These are phyloP conservation scores for Abelmoschus esculentus DNA, from an alignment of 345 rosid species.

Conservation along the genomic window DNA sequence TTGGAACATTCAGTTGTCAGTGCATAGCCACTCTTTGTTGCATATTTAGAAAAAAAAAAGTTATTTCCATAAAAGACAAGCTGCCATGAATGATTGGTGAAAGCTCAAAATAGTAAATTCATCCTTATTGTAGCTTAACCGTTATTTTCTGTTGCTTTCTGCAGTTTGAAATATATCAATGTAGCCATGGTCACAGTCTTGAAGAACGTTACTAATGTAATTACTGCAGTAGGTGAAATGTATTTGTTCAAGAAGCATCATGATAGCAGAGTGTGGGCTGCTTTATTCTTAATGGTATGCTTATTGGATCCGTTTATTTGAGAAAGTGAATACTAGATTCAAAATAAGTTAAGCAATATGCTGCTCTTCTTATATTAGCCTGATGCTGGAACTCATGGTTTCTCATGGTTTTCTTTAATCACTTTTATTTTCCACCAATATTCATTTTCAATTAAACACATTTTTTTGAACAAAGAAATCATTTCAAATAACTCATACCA, in stretches of 20 bases:
- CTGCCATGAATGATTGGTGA: background rate
- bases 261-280: conserved; percentile 90
- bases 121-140: background rate
- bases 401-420: background rate
- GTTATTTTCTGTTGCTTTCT: conserved; percentile 13
- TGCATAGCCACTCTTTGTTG: background rate
- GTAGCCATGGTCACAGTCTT: conserved; percentile 99
- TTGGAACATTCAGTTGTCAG: background rate
- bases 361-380: background rate
- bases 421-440: background rate
- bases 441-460: background rate
- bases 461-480: background rate
- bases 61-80: background rate
- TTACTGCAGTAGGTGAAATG: conserved; percentile 97
- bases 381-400: background rate
- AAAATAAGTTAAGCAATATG: background rate
- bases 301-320: conserved; percentile 2
- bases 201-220: conserved; percentile 96
- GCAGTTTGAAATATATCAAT: conserved; percentile 92
- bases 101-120: background rate
- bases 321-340: background rate
- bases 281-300: conserved; percentile 91
- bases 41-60: background rate
- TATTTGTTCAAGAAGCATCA: conserved; percentile 85
- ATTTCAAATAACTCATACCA: background rate